A percentile compares a stretch with the other conserved stretches of the same genome.
Conservation (phyloP, 106 monocot genomes). For the Dendrobium nobile region DNA sequence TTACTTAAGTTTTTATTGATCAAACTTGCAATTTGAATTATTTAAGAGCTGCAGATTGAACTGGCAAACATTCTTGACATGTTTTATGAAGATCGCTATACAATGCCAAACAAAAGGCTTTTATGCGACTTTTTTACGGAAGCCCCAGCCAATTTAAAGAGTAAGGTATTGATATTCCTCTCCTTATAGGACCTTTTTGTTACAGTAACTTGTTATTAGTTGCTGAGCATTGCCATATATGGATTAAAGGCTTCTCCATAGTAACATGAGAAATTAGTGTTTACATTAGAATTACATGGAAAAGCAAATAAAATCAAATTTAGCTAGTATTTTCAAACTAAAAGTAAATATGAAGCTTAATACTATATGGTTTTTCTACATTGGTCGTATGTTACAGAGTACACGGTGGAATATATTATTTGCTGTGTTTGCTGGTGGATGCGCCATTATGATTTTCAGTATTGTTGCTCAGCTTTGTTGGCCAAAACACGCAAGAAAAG, state of each 20-base stretch:
- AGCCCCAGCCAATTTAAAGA: slow-evolving; percentile 28
- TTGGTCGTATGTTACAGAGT: slow-evolving; percentile 23
- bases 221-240: too few species aligned
- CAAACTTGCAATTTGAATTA: neutral
- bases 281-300: too few species aligned
- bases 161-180: slow-evolving; percentile 32
- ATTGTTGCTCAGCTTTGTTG: slow-evolving; percentile 43
- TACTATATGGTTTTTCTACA: neutral
- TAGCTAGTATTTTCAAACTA: neutral
- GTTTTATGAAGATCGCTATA: slow-evolving; percentile 82
- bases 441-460: slow-evolving; percentile 31
- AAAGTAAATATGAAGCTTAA: neutral
- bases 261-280: too few species aligned
- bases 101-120: slow-evolving; percentile 61
- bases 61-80: slow-evolving; percentile 75
- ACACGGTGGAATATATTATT: slow-evolving; percentile 40
- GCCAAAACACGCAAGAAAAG: slow-evolving; percentile 27
- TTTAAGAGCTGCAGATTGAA: slow-evolving; percentile 48
- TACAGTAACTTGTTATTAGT: too few species aligned
- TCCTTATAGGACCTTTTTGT: too few species aligned
- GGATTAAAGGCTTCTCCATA: too few species aligned
- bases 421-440: slow-evolving; percentile 36
- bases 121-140: slow-evolving; percentile 25
- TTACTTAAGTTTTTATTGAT: neutral
- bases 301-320: neutral